Percentiles rank a stretch among this genome's conserved stretches.
Conservation (phyloP, 805 yeast genomes). For the Zygotorulaspora sp. region DNA sequence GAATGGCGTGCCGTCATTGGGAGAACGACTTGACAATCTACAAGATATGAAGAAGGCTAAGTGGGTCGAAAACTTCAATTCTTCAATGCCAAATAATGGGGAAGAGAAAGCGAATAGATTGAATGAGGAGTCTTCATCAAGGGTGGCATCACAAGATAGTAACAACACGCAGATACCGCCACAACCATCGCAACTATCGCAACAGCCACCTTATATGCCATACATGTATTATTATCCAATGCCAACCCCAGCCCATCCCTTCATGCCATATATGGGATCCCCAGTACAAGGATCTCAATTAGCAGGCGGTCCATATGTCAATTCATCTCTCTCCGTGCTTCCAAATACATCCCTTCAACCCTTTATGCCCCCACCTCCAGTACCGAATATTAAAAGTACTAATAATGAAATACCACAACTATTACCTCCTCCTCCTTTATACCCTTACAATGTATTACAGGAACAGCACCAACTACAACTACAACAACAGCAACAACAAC, state of each 20-base stretch:
- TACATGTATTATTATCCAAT: conserved; percentile 28
- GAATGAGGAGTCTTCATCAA: not conserved
- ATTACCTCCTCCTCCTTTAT: conserved; percentile 28
- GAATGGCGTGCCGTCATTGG: conserved; percentile 28
- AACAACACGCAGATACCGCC: conserved; percentile 5
- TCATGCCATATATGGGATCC: conserved; percentile 23
- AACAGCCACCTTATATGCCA: conserved; percentile 21
- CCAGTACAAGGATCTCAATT: conserved; percentile 18
- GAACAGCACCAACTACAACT: not conserved
- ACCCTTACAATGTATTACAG: conserved; percentile 19
- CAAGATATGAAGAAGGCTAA: conserved; percentile 30
- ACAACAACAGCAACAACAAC: conserved; percentile 8
- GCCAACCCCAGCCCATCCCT: conserved; percentile 18
- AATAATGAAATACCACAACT: conserved; percentile 16
- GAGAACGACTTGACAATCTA: conserved; percentile 30
- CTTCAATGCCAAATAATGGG: conserved; percentile 19
- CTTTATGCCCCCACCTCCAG: conserved; percentile 21
- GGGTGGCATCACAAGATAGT: not conserved
- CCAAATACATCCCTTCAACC: conserved; percentile 32
- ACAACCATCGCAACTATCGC: conserved; percentile 8
- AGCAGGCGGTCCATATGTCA: conserved; percentile 17
- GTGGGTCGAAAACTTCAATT: conserved; percentile 34
- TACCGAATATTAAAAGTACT: not conserved
- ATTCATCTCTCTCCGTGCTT: conserved; percentile 19
- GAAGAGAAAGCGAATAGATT: conserved; percentile 1